Base-by-base conservation (phyloP, 768 basidiomycete genomes). In the Sporobolomyces roseus region DNA sequence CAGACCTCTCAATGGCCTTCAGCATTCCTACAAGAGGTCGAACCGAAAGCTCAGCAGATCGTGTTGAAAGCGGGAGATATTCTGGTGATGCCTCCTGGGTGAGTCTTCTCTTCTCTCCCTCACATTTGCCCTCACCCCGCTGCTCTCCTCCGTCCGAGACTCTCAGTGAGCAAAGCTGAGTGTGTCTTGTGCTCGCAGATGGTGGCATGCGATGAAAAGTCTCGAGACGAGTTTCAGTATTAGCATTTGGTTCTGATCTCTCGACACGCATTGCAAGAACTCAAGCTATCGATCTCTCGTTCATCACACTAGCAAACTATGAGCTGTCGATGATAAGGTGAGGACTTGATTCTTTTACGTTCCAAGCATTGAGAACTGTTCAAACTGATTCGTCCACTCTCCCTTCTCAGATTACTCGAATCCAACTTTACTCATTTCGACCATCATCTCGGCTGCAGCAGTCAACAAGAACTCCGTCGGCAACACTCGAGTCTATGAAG, bases 11-110 rank as follows among this genome's bases (percentile, higher is more conserved):
- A 46, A 27, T 35, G 56, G 69, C 25, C 56, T 5, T 41, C 10
- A 17, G 77, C 80, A 16, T 93, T 90, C 75, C 81, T 81, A 78
- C 72, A 79, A 23, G 65, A 82, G 0, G 90, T 87, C 27, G 82
- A 83, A 27, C 85, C 85, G 12, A 58, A 79, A 27, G 87, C 91
- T 2, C 82, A 83, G 78, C 81, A 81, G 55, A 84, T 83, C 36
- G 85, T 85, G 1, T 81, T 98, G 2, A 80, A 82, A 61, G 87
- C 92, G 1, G 94, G 93, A 0, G 94, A 98, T 78, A 64, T 93
- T 51, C 80, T 98, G 51, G 88, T 89, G 77, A 87, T 97, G 72
- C 94, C 94, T 25, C 88, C 89, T 6, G 87, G 89, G 33, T 80
- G 74, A 63, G 74, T 61, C 36, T 29, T 7, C 13, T 41, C 19